Conservation (phyloP, 2,329 filamentous ascomycete species). For the Ophiostoma ulmi region DNA sequence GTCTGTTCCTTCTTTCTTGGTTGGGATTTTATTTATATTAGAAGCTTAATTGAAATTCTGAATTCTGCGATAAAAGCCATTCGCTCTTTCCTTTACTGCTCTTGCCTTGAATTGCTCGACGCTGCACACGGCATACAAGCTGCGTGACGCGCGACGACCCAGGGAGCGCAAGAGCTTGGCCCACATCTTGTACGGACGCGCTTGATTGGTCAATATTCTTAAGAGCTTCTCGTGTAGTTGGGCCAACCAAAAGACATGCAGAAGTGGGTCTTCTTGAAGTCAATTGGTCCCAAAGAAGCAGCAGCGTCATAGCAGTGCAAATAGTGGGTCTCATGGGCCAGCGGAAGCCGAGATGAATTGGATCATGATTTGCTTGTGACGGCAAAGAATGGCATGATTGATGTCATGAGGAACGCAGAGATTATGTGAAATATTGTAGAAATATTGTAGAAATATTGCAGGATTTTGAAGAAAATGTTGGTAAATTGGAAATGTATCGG, state of each 20-base stretch:
- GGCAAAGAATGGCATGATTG: background rate
- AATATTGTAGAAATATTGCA: background rate
- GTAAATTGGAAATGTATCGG: background rate
- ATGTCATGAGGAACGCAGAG: background rate
- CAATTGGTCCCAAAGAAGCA: background rate
- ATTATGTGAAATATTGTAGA: background rate
- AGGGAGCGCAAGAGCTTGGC: background rate
- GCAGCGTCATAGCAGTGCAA: background rate
- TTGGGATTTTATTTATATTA: background rate
- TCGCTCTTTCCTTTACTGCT: background rate
- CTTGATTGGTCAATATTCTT: background rate
- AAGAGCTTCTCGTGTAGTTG: background rate
- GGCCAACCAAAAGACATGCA: background rate
- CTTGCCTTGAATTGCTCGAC: background rate
- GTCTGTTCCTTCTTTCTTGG: background rate
- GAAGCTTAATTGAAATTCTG: background rate
- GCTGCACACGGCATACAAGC: constrained; percentile 1
- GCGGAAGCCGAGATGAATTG: constrained; percentile 11
- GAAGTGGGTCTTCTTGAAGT: background rate
- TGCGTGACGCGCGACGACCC: constrained; percentile 5
- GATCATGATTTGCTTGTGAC: constrained; percentile 8
- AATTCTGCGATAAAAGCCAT: background rate
- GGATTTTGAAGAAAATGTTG: no score
- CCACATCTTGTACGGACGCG: background rate
- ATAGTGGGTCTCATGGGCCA: constrained; percentile 1